phyloP scores from a whole-genome alignment of 164 flowering plant species.

The Warburgia ugandensis region DNA sequence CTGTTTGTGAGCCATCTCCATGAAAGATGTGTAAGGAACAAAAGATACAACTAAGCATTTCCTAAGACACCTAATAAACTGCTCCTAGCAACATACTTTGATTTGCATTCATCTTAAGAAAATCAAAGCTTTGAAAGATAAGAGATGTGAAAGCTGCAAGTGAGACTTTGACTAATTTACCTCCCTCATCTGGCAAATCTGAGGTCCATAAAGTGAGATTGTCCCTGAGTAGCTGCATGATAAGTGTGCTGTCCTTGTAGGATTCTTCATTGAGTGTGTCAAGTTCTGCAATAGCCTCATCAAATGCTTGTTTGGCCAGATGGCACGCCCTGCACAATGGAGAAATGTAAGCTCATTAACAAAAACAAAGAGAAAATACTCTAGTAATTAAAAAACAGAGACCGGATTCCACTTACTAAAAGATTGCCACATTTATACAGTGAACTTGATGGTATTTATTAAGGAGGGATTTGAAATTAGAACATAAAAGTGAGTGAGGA shows the following conservation, averaged over 20 bases:
- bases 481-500: too few relatives aligned
- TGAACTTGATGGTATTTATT: too few relatives aligned
- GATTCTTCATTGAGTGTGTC: constrained; percentile 82
- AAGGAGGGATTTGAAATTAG: too few relatives aligned
- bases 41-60: background rate
- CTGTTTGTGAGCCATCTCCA: background rate
- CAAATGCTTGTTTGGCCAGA: constrained; percentile 86
- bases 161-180: background rate
- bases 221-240: constrained; percentile 87
- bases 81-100: background rate
- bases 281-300: constrained; percentile 77
- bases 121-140: background rate
- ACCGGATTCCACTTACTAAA: too few relatives aligned
- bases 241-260: constrained; percentile 82
- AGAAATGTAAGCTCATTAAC: too few relatives aligned
- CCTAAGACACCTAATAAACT: background rate
- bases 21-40: background rate
- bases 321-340: constrained; percentile 66
- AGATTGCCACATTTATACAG: too few relatives aligned
- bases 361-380: too few relatives aligned
- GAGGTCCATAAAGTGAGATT: constrained; percentile 86
- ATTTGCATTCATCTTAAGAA: background rate
- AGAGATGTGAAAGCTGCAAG: background rate
- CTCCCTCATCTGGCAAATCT: constrained; percentile 39
- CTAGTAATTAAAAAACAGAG: too few relatives aligned